These are phyloP conservation scores for Saturnispora mendoncae DNA, from an alignment of 805 yeast genomes.

Conservation along the genomic window DNA sequence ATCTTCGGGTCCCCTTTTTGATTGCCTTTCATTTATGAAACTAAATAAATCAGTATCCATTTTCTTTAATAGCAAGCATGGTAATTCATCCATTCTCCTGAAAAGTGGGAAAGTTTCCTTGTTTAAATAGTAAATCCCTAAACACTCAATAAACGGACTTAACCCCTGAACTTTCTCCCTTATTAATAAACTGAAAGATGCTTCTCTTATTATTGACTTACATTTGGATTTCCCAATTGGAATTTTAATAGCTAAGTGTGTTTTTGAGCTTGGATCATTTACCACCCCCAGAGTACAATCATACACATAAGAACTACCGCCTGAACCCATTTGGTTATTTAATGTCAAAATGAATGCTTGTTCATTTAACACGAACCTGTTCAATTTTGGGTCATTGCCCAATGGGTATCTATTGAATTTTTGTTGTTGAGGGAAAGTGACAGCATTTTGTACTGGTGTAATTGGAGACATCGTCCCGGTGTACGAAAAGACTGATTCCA, in stretches of 20 bases:
- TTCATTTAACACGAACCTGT: slow-evolving; percentile 18
- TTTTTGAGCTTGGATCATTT: slow-evolving; percentile 6
- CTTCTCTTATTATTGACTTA: slow-evolving; percentile 22
- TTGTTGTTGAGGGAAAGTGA: neutral
- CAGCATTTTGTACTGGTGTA: neutral
- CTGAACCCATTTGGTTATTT: slow-evolving; percentile 20
- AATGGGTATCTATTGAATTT: slow-evolving; percentile 13
- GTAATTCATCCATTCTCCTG: slow-evolving; percentile 21
- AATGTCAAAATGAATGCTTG: slow-evolving; percentile 18
- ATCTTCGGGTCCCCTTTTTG: slow-evolving; percentile 6
- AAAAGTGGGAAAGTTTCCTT: slow-evolving; percentile 21
- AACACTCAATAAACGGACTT: slow-evolving; percentile 23
- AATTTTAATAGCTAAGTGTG: slow-evolving; percentile 24
- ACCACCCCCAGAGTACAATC: slow-evolving; percentile 14
- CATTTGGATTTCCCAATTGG: slow-evolving; percentile 22
- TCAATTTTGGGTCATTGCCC: slow-evolving; percentile 12
- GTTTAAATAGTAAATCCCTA: slow-evolving; percentile 24
- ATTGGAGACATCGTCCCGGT: slow-evolving; percentile 3
- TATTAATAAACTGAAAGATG: slow-evolving; percentile 18
- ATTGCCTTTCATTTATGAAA: slow-evolving; percentile 14
- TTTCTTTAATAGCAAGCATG: slow-evolving; percentile 23
- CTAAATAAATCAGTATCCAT: slow-evolving; percentile 24
- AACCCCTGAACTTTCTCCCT: slow-evolving; percentile 10
- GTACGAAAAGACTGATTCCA: slow-evolving; percentile 4
- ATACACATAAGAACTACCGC: slow-evolving; percentile 27